Base-by-base conservation (phyloP, 768 basidiomycete genomes). In the Ramaria sp. region DNA sequence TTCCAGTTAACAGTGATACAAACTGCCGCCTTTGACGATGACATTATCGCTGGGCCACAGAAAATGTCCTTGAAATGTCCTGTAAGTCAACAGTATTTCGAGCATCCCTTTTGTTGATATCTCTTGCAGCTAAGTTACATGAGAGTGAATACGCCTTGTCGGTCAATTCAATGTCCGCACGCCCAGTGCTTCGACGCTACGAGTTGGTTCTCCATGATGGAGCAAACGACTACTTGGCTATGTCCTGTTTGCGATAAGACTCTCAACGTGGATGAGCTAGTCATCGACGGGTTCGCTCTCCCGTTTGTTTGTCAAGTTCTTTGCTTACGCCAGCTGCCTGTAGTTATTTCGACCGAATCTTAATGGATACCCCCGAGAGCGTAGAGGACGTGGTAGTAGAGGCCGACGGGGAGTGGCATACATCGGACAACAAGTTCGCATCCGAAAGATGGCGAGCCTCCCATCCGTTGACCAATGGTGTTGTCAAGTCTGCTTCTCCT, bases 401-500 rank as follows among this genome's bases (percentile, higher is more conserved):
- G 67, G 81, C 90, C 5, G 84, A 95, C 64, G 94, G 92, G 1
- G 85, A 94, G 65, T 99, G 96, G 96, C 94, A 96, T 65, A 92
- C 92, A 0, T 71, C 78, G 16, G 92, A 98, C 68, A 78, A 86
- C 70, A 90, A 86, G 67, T 86, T 78, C 62, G 91, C 79, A 1
- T 92, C 89, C 18, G 61, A 70, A 1, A 70, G 66, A 28, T 96
- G 93, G 92, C 79, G 75, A 27, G 34, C 41, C 9, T 51, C 57
- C 38, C 28, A 56, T 32, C 55, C 52, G 13, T 5, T 55, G 25
- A n/a, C 50, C 20, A 44, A 41, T 52, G 58, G 50, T 42, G 15
- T 22, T 30, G 38, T 51, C 49, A 32, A 50, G 9, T 41, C 49
- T 25, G 49, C 20, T 12, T 39, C 55, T 22, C 48, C 48, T 5